Base-by-base conservation (phyloP, 805 yeast genomes). In the Wickerhamiella shivajii region DNA sequence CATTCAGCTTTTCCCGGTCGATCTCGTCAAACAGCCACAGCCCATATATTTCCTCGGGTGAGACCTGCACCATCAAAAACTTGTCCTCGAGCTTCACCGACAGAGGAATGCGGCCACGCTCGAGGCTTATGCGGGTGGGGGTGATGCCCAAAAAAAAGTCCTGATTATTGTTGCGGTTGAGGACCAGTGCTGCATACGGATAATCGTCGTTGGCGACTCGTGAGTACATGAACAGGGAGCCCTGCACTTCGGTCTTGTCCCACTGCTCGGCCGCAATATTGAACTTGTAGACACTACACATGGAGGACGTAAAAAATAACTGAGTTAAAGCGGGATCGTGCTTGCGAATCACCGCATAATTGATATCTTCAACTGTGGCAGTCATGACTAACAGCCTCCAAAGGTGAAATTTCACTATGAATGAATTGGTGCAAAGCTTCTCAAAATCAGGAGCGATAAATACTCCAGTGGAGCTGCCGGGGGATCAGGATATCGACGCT, bases 281-380 rank as follows among this genome's bases (percentile, higher is more conserved):
- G 42, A 52, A 60, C 41, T 53, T 44, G 45, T 60, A 60, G 7
- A 59, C 56, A 18, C 55, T 58, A 39, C 64, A 59, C 19, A 59
- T 57, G 2, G 62, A 43, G 5, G 63, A 55, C n/a, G 55, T 47
- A 41, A 47, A 49, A 18, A 55, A 45, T 14, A 60, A 43, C 34
- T 55, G 50, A 18, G 52, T 52, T n/a, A 56, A 35, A 11, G 41
- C 32, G 4, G 57, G 54, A 39, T 60, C 64, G 39, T 57, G 59
- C 19, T 49, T 44, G 8, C 42, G 29, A 18, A 60, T 43, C 6
- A 60, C 62, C 7, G 44, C 29, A 31, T 42, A 40, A 44, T 60
- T 59, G 39, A 43, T 46, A 13, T 43, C 34, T 31, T 50, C 40
- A 24, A 36, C 37, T 19, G 36, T 37, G 27, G 31, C 33, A 12